Evolutionary conservation across 2,329 filamentous ascomycete species (phyloP).

Genomic region (Colletotrichum trifolii): DNA sequence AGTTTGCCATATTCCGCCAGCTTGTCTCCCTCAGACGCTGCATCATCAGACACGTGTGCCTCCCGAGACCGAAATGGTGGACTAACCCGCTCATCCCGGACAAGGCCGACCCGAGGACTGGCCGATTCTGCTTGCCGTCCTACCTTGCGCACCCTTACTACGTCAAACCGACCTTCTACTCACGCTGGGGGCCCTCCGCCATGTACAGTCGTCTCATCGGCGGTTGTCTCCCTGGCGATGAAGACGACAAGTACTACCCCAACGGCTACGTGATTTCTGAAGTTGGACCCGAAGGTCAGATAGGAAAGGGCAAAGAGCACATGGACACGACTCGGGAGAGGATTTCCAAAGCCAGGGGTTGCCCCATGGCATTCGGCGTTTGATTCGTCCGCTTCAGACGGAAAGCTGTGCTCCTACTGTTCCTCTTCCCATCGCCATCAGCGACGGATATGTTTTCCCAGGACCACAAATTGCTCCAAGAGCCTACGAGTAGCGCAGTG

Average conservation of each 20-base stretch:
- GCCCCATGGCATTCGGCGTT: constrained; percentile 20
- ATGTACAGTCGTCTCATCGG: constrained; percentile 57
- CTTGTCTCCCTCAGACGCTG: constrained; percentile 56
- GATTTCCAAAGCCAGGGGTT: constrained; percentile 11
- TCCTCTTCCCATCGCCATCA: no score
- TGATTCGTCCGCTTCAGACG: background rate
- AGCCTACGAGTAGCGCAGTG: no score
- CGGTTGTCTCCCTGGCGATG: constrained; percentile 59
- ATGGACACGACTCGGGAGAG: constrained; percentile 27
- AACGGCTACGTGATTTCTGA: constrained; percentile 55
- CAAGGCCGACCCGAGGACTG: constrained; percentile 49
- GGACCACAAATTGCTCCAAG: background rate
- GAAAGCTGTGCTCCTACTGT: background rate
- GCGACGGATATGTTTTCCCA: background rate
- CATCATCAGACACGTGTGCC: constrained; percentile 58
- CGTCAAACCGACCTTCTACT: constrained; percentile 59
- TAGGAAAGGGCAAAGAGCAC: constrained; percentile 38
- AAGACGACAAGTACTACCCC: constrained; percentile 57
- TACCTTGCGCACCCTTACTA: constrained; percentile 65
- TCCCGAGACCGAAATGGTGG: constrained; percentile 54
- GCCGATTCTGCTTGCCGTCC: constrained; percentile 50
- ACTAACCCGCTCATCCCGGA: constrained; percentile 43
- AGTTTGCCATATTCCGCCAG: constrained; percentile 9
- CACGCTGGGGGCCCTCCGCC: constrained; percentile 58
- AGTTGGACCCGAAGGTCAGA: constrained; percentile 39